Conservation (phyloP, 768 basidiomycete genomes). For the Kwoniella europaea region DNA sequence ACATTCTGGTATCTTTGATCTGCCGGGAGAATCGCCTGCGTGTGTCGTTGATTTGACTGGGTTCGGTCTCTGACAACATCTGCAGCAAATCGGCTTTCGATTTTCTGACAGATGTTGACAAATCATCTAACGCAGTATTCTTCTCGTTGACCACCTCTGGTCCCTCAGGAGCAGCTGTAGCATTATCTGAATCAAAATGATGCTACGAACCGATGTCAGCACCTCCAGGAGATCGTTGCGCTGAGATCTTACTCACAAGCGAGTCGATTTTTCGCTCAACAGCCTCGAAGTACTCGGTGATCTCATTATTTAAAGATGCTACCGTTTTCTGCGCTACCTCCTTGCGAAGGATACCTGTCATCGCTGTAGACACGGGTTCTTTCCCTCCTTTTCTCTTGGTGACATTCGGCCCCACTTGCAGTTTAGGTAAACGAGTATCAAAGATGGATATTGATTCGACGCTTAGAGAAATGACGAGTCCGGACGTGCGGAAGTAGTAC, state of each 20-base stretch:
- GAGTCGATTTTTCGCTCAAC: neutral
- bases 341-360: constrained; percentile 30
- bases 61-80: neutral
- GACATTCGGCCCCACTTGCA: constrained; percentile 52
- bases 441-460: constrained; percentile 28
- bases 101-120: neutral
- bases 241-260: neutral
- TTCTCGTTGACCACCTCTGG: neutral
- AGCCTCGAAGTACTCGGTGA: neutral
- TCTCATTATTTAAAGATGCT: constrained; percentile 21
- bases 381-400: constrained; percentile 43
- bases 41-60: constrained; percentile 34
- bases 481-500: constrained; percentile 9
- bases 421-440: constrained; percentile 45
- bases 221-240: neutral
- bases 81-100: neutral
- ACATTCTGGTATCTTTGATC: neutral
- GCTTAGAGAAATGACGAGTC: constrained; percentile 9
- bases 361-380: constrained; percentile 21
- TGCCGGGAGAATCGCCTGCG: constrained; percentile 18
- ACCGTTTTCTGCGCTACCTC: constrained; percentile 28
- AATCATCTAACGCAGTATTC: neutral
- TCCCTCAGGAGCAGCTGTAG: neutral
- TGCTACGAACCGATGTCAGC: neutral
- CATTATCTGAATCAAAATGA: neutral